A percentile compares a stretch with the other conserved stretches of the same genome.
Evolutionary conservation across 176 grass and related monocot species (phyloP).

Genomic region (Ananas comosus): DNA sequence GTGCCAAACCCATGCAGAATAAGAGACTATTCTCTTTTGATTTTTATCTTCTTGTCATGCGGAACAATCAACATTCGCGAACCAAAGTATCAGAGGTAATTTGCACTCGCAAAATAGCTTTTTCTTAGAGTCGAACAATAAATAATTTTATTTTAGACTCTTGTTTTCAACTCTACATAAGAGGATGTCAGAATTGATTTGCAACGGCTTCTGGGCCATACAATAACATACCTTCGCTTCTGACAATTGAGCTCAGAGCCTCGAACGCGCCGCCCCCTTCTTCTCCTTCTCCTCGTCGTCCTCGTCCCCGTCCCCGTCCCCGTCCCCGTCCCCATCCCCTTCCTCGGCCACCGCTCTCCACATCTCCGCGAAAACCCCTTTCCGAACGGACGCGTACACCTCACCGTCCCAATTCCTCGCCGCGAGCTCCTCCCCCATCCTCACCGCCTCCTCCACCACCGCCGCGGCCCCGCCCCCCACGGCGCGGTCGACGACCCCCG

Average conservation of each 20-base stretch:
- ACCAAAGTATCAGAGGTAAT: too few relatives aligned
- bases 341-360: slow-evolving; percentile 38
- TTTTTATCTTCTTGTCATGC: too few relatives aligned
- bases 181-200: too few relatives aligned
- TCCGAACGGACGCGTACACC: slow-evolving; percentile 54
- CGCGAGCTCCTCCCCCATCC: slow-evolving; percentile 63
- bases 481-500: slow-evolving; percentile 54
- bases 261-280: slow-evolving; percentile 28
- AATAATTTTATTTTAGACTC: too few relatives aligned
- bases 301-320: slow-evolving; percentile 28
- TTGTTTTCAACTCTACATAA: too few relatives aligned
- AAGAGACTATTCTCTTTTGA: too few relatives aligned
- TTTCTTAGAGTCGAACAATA: too few relatives aligned
- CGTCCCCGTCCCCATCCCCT: slow-evolving; percentile 55
- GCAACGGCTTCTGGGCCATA: too few relatives aligned
- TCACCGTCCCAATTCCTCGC: slow-evolving; percentile 68
- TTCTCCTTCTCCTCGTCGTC: slow-evolving; percentile 47
- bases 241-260: slow-evolving; percentile 26
- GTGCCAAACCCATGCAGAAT: too few relatives aligned
- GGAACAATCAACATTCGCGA: too few relatives aligned
- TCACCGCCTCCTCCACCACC: slow-evolving; percentile 45
- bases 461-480: slow-evolving; percentile 39
- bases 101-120: too few relatives aligned
- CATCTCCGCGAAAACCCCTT: slow-evolving; percentile 41
- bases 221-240: too few relatives aligned